Evolutionary conservation across 176 grass and related monocot species (phyloP), one percentile per base, ranked within the genome.

Genomic region (Rhynchospora tenuis): DNA sequence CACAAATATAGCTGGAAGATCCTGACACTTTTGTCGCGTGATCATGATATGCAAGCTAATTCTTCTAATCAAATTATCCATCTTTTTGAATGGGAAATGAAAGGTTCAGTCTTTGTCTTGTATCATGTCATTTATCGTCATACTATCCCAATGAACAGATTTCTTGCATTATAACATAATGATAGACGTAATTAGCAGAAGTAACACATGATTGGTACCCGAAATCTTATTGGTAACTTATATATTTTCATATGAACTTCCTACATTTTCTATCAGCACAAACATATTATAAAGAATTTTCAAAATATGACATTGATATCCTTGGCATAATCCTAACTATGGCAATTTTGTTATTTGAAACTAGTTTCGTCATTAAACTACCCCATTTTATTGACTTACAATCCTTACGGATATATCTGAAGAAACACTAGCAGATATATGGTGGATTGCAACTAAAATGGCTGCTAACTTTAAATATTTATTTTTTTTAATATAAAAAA

Each of bases 31-130:
- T 76, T 82, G 80, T 33, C 14, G 3, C 24, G 67, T 50, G 56
- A 82, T 82, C 44, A 64, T 67, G 80, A 82, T 82, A 64, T 81
- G 42, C 3, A 82, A 76, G 66, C 42, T 82, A 82, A 67, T 80
- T 43, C 7, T 64, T 0, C 11, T 67, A 28, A 58, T 67, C 44
- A 46, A 66, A 66, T 67, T 9, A 64, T 82, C 33, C 42, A 82
- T 64, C 22, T 56, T 47, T 31, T 82, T 64, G 38, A 82, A 8
- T 48, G 79, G 26, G 79, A 64, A 64, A 63, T 64, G 45, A 82
- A 19, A 45, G 12, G 79, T 66, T 65, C 50, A 81, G 57, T 64
- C 61, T 24, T 51, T 48, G 8, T 82, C 61, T 62, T 82, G 58
- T 64, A 13, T 65, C 12, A 45, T 46, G 19, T 65, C 60, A 82